These are phyloP conservation scores for Chrysanthemum seticuspe DNA, from an alignment of 129 eudicot species.

Conservation along the genomic window DNA sequence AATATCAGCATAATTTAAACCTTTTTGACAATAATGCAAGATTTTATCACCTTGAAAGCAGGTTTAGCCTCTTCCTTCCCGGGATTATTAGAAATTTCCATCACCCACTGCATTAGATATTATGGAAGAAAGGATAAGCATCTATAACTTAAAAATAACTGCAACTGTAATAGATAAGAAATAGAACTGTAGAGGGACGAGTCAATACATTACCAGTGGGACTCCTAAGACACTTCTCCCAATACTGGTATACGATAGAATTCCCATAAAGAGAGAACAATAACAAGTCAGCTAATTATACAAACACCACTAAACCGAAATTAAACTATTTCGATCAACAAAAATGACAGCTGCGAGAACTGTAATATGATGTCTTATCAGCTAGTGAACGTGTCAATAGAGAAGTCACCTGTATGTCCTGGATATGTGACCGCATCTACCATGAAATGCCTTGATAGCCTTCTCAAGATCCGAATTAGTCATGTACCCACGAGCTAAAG, in stretches of 20 bases:
- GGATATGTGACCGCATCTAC: slow-evolving; percentile 77
- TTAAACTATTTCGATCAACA: slow-evolving; percentile 16
- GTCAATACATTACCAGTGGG: slow-evolving; percentile 67
- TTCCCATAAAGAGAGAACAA: slow-evolving; percentile 69
- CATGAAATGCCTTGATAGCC: slow-evolving; percentile 75
- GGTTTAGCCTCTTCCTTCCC: slow-evolving; percentile 92
- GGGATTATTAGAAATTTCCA: slow-evolving; percentile 83
- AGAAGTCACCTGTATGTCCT: slow-evolving; percentile 80
- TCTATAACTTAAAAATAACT: background rate
- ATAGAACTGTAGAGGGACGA: slow-evolving; percentile 15
- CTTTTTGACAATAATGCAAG: background rate
- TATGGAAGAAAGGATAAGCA: slow-evolving; percentile 12
- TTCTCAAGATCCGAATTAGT: slow-evolving; percentile 82
- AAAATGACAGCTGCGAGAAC: slow-evolving; percentile 3
- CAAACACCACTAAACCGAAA: slow-evolving; percentile 15
- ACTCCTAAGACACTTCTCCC: slow-evolving; percentile 86
- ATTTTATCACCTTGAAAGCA: slow-evolving; percentile 72
- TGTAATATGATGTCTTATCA: background rate
- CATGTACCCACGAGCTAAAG: slow-evolving; percentile 80
- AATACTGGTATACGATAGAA: slow-evolving; percentile 56
- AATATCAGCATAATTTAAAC: too few species aligned
- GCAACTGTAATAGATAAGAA: background rate
- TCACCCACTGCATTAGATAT: slow-evolving; percentile 64
- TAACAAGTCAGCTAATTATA: slow-evolving; percentile 40
- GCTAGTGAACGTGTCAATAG: background rate